Conservation (phyloP, 805 yeast species). For the Saturnispora sekii region DNA sequence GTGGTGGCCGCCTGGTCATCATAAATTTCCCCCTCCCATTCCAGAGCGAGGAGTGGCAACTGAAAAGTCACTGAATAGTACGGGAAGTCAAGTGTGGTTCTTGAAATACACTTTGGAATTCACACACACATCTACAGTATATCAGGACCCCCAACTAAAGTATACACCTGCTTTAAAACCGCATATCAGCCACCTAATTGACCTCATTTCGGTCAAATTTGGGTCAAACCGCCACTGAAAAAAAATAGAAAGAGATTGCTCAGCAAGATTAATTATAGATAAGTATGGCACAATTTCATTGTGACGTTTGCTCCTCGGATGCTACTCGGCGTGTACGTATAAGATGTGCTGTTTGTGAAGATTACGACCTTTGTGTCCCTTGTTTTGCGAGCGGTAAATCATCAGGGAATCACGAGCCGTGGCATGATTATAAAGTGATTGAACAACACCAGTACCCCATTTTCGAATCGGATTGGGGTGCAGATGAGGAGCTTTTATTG, state of each 20-base stretch:
- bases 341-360: constrained; percentile 84
- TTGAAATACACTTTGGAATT: too few relatives aligned
- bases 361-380: constrained; percentile 95
- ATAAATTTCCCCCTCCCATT: too few relatives aligned
- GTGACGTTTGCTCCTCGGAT: constrained; percentile 95
- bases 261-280: constrained; percentile 5
- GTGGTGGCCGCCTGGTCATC: too few relatives aligned
- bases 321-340: constrained; percentile 88
- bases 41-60: too few relatives aligned
- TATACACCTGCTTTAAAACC: background rate
- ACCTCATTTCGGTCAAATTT: background rate
- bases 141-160: too few relatives aligned
- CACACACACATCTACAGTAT: too few relatives aligned
- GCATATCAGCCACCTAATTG: background rate
- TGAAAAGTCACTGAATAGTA: too few relatives aligned
- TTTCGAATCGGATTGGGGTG: constrained; percentile 90
- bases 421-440: constrained; percentile 83
- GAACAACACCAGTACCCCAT: constrained; percentile 96
- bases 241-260: constrained; percentile 1
- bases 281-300: constrained; percentile 53
- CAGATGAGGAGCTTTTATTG: constrained; percentile 86
- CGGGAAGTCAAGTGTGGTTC: too few relatives aligned
- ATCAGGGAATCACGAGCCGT: constrained; percentile 84
- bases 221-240: background rate
- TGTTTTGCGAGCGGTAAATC: constrained; percentile 82